Evolutionary conservation across 331 rosid genomes (phyloP), one percentile per base, ranked within the genome.

Genomic region (Pyracantha coccinea): DNA sequence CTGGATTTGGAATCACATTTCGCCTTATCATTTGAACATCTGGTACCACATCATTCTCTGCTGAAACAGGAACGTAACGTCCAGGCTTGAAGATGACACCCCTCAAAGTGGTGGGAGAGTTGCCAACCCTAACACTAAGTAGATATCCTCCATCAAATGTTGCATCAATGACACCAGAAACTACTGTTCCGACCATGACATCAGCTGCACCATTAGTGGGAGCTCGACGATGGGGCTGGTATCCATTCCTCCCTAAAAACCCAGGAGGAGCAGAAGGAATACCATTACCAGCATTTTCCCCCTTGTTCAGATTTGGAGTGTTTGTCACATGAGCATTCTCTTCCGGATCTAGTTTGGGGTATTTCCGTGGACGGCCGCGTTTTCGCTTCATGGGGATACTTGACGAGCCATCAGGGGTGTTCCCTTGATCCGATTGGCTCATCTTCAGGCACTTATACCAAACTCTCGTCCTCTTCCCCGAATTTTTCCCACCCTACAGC

Each of bases 301-400:
- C 78, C 75, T 76, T 80, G 74, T 70, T 82, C 68, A 72, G 69
- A 66, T 63, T 85, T 69, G 69, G 88, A 78, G 80, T 66, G 72
- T 57, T 82, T 44, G 59, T 64, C 24, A 64, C 27, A 60, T 74
- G 84, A 73, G 74, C 76, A 69, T 76, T 75, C 50, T 74, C 93
- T 67, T 81, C 93, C 19, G 50, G 15, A 79, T 79, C 82, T 32
- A 82, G 79, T 69, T 72, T 88, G 3, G 97, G 99, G 74, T 86
- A 86, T 86, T 95, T 95, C 69, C 98, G 83, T 9, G 99, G 99
- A 35, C 99, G 99, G 28, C 99, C 99, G 16, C 99, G 97, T 80
- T 92, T 92, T 4, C 97, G 92, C 92, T 92, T 94, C 86, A 79
- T 61, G 19, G 91, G 91, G 80, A 79, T 73, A 71, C 87, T 90